These are phyloP conservation scores for Marasmius tenuissimus DNA, from an alignment of 1,284 basidiomycete species.

Conservation along the genomic window DNA sequence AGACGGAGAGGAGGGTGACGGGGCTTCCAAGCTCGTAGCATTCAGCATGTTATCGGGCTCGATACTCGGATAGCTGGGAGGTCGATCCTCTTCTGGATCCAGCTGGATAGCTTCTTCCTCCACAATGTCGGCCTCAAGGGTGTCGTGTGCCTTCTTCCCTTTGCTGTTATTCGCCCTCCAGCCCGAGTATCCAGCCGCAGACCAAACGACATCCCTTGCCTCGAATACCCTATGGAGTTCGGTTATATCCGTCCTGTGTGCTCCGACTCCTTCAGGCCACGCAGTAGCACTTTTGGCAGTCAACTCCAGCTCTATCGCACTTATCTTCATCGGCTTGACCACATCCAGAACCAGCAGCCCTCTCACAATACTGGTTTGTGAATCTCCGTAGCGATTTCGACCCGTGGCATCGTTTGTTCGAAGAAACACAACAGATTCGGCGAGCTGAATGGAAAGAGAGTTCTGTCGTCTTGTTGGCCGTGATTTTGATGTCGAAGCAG, in stretches of 20 bases:
- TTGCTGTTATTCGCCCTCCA: neutral
- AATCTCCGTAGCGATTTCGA: slow-evolving; percentile 47
- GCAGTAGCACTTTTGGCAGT: slow-evolving; percentile 63
- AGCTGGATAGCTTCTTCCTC: neutral
- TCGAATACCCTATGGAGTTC: slow-evolving; percentile 83
- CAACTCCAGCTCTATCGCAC: slow-evolving; percentile 81
- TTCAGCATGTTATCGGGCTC: neutral
- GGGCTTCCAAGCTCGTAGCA: neutral
- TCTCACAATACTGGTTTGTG: slow-evolving; percentile 78
- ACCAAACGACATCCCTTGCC: slow-evolving; percentile 73
- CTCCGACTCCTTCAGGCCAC: slow-evolving; percentile 90
- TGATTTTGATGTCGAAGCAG: neutral
- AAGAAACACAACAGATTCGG: slow-evolving; percentile 83
- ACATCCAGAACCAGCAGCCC: slow-evolving; percentile 86
- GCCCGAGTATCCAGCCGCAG: slow-evolving; percentile 33
- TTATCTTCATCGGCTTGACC: slow-evolving; percentile 83
- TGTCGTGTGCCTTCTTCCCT: neutral
- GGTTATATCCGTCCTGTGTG: slow-evolving; percentile 74
- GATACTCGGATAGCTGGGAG: neutral
- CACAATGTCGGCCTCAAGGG: neutral
- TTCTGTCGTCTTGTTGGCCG: slow-evolving; percentile 23
- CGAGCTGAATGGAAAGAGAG: slow-evolving; percentile 62
- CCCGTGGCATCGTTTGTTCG: slow-evolving; percentile 51
- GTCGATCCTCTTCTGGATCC: neutral
- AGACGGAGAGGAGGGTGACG: neutral